Evolutionary conservation across 176 grass and related monocot species (phyloP), one percentile per base, ranked within the genome.

Genomic region (Pontederia crassipes): DNA sequence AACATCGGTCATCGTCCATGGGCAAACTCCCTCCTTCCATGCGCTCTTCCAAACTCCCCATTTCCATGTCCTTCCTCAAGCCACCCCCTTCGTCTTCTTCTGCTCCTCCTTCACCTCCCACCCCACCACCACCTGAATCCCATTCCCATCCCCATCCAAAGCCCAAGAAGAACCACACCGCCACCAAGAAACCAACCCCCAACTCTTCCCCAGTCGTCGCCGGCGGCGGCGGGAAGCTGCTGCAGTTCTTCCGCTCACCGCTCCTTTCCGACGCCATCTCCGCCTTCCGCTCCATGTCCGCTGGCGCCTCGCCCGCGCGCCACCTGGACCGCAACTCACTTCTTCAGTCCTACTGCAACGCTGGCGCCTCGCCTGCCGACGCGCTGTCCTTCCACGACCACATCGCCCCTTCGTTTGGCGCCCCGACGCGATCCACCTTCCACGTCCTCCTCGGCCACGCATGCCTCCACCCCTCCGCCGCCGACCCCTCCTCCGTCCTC

Each of bases 1-100:
- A 40, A 40, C 32, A 3, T 40, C 32, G 6, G 6, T 40, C 32
- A 3, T 40, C 32, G 32, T 40, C 32, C 62, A 95, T 87, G 80
- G 91, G 83, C 35, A 90, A 78, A 78, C 8, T 57, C 49, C 65
- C 63, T 78, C 83, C 76, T 11, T 72, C 81, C 69, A 70, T 85
- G 73, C 85, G 89, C 64, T 76, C 83, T 17, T 57, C 83, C 12
- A 96, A 83, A 72, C 11, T 73, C 12, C 58, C 83, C 26, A 28
- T 73, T 10, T 50, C 83, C 26, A 28, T 81, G 46, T 47, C 75
- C 28, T 14, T 82, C 64, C 47, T 75, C 71, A 64, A 55, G 40
- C 70, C 76, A 35, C 57, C 75, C 0, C 17, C 79, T 46, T 24
- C 78, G 35, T n/a, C 75, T 14, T 28, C 65, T 16, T 7, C 75